Evolutionary conservation across 768 basidiomycete species (phyloP).

Genomic region (Lactifluus subvellereus): DNA sequence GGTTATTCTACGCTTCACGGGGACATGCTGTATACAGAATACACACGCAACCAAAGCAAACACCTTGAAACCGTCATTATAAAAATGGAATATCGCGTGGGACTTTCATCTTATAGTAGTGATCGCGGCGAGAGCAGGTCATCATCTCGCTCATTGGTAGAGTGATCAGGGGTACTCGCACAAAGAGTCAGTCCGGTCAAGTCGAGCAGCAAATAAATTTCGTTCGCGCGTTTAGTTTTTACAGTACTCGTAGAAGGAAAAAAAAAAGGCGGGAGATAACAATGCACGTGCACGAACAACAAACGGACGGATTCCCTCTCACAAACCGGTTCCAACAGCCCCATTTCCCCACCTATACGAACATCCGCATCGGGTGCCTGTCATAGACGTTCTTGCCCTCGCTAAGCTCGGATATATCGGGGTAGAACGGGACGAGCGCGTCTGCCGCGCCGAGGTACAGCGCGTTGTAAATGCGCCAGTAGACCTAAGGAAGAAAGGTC

Average conservation of each 20-base stretch:
- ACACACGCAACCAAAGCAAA: slow-evolving; percentile 1
- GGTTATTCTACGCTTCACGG: not conserved
- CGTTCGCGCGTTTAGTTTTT: not conserved
- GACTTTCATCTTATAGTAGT: not conserved
- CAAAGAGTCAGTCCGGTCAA: no score
- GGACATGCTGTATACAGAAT: not conserved
- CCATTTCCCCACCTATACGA: slow-evolving; percentile 43
- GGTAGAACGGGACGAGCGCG: slow-evolving; percentile 92
- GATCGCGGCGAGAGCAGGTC: no score
- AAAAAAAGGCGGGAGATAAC: not conserved
- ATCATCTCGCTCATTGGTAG: not conserved
- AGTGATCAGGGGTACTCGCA: not conserved
- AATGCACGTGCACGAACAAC: not conserved
- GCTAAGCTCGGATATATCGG: slow-evolving; percentile 82
- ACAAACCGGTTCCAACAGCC: not conserved
- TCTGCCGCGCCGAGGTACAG: slow-evolving; percentile 88
- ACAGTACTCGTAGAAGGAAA: slow-evolving; percentile 6
- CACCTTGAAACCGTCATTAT: not conserved
- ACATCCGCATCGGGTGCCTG: slow-evolving; percentile 77
- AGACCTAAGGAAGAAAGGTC: slow-evolving; percentile 40
- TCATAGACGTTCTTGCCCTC: slow-evolving; percentile 88
- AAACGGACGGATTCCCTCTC: not conserved
- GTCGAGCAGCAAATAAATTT: not conserved
- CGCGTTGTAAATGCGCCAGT: slow-evolving; percentile 95
- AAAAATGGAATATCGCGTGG: not conserved